phyloP scores from a whole-genome alignment of 2,329 filamentous ascomycete species.

The Xylaria sp. region DNA sequence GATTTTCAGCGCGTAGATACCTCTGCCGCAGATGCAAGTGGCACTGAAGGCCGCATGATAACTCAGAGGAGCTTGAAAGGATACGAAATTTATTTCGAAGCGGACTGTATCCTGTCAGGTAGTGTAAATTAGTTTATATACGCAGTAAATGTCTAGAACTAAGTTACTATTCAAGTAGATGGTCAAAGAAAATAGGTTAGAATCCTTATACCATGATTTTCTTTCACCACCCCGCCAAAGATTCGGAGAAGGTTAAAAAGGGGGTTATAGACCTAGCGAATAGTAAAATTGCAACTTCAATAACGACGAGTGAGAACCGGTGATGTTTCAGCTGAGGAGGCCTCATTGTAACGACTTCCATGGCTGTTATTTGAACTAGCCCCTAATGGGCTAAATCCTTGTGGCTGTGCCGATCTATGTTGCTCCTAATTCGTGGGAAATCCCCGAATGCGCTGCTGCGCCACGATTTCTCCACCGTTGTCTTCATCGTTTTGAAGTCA shows the following conservation, averaged over 20 bases:
- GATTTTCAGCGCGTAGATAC: background rate
- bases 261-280: background rate
- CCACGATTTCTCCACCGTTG: constrained; percentile 17
- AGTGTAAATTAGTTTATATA: no score
- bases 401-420: constrained; percentile 6
- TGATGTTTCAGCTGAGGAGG: background rate
- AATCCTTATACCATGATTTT: no score
- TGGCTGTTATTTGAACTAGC: background rate
- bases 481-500: constrained; percentile 3
- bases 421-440: background rate
- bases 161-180: no score
- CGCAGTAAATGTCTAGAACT: no score
- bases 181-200: no score
- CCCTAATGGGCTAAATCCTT: background rate
- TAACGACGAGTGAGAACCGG: background rate
- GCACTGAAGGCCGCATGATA: background rate
- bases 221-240: no score
- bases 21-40: background rate
- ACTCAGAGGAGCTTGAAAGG: no score
- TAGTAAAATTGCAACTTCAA: background rate
- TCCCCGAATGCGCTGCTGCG: constrained; percentile 18
- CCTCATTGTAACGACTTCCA: background rate
- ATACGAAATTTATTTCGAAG: no score
- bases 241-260: background rate
- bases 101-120: no score